phyloP scores from a whole-genome alignment of 257 asterid genomes.

The Nicotiana noctiflora region DNA sequence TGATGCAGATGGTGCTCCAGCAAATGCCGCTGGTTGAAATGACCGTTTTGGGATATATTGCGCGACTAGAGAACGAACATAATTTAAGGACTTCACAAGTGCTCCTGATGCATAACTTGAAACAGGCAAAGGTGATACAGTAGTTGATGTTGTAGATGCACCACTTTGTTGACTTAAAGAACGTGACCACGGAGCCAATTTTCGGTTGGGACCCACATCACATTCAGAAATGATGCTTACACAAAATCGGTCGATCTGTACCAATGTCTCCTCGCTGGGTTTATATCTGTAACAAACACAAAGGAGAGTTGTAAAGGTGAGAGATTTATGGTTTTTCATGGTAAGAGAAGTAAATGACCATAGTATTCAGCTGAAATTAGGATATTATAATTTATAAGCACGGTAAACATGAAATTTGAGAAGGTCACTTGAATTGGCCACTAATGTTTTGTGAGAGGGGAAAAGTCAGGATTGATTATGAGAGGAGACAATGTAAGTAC shows the following conservation, averaged over 20 bases:
- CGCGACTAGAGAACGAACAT: conserved; percentile 89
- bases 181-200: conserved; percentile 66
- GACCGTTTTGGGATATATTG: conserved; percentile 91
- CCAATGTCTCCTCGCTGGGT: conserved; percentile 94
- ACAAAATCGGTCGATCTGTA: conserved; percentile 91
- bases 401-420: not conserved
- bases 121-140: conserved; percentile 71
- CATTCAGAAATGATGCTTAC: conserved; percentile 82
- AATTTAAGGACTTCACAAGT: conserved; percentile 84
- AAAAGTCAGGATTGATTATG: not conserved
- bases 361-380: not conserved
- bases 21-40: conserved; percentile 92
- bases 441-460: not conserved
- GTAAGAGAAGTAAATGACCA: not conserved
- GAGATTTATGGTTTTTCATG: not conserved
- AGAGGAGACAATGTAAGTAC: not conserved
- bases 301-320: not conserved
- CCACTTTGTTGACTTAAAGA: conserved; percentile 61
- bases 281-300: conserved; percentile 64
- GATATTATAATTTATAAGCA: not conserved
- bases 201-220: conserved; percentile 60
- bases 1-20: conserved; percentile 83
- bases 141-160: conserved; percentile 39
- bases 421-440: not conserved
- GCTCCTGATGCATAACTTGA: conserved; percentile 87